Conservation (phyloP, 2,329 filamentous ascomycete species). For the Aspergillaceae sp. region DNA sequence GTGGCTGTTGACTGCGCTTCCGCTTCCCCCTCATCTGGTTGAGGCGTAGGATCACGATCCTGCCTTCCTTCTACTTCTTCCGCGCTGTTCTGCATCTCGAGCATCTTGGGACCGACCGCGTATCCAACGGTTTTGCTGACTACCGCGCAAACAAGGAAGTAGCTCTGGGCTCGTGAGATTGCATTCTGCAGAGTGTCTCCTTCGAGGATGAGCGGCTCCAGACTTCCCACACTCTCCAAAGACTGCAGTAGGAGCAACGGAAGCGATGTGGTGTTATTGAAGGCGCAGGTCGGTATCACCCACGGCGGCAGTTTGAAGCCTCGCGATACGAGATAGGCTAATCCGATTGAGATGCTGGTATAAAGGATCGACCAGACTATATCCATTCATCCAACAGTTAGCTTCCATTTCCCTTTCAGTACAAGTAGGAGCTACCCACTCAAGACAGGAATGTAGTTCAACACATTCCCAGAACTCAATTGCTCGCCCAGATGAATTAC, state of each 20-base stretch:
- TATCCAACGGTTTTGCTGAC: constrained; percentile 57
- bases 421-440: constrained; percentile 21
- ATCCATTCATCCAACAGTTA: neutral
- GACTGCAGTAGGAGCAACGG: constrained; percentile 46
- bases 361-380: constrained; percentile 46
- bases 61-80: constrained; percentile 13
- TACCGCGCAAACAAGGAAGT: constrained; percentile 59
- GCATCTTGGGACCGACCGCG: constrained; percentile 51
- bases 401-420: neutral
- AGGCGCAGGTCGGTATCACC: constrained; percentile 47
- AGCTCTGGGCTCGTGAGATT: constrained; percentile 53
- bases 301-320: constrained; percentile 44
- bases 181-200: constrained; percentile 39
- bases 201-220: constrained; percentile 41
- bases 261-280: constrained; percentile 51
- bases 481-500: constrained; percentile 47
- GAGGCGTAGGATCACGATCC: neutral
- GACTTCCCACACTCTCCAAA: constrained; percentile 48
- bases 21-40: neutral
- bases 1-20: constrained; percentile 11
- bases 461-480: constrained; percentile 39
- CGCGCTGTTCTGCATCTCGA: constrained; percentile 34
- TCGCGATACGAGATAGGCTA: constrained; percentile 38
- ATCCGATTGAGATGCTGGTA: constrained; percentile 40
- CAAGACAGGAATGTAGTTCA: constrained; percentile 43